Evolutionary conservation across 768 basidiomycete species (phyloP), one percentile per base, ranked within the genome.

Genomic region (Hygrophorus russula): DNA sequence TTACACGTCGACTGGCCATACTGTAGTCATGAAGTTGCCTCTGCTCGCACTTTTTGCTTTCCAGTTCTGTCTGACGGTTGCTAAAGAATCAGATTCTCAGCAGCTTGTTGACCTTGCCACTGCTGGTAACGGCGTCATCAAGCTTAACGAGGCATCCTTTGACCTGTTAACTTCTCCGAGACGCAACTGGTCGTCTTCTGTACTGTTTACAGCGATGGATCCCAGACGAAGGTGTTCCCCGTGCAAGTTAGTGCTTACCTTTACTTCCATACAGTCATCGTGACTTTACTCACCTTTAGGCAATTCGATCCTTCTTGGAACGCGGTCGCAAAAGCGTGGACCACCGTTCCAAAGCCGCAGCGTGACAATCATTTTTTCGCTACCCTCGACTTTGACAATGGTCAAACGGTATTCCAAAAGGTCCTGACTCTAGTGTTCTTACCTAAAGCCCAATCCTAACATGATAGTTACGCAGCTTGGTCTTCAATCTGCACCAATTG

Each of bases 281-380:
- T 46, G 36, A 44, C 30, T 42, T 32, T 31, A 43, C 12, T 47
- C 45, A 59, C n/a, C n/a, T n/a, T 24, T 7, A 94, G 91, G 59
- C 76, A 86, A 52, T 94, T 97, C 56, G 76, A 85, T 39, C 90
- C 93, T 5, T 69, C 80, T 4, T 96, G 80, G 74, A 71, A 70
- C n/a, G 65, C 78, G 2, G 82, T 94, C 10, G 84, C 87, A 29
- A 78, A 78, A 53, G 78, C 88, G n/a, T 97, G 92, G 92, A 58
- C 73, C 3, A 68, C 68, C 11, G 71, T 73, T 7, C 61, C 84
- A 6, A 53, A 70, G 44, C 67, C 67, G 15, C 63, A 83, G n/a
- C 74, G 82, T 33, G 72, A 88, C 58, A 66, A 69, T 44, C 93
- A 97, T 61, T 93, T 97, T 75, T 99, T 98, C 56, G 96, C 80